Base-by-base conservation (phyloP, 2,329 filamentous ascomycete species). In the Trichoderma citrinoviride region DNA sequence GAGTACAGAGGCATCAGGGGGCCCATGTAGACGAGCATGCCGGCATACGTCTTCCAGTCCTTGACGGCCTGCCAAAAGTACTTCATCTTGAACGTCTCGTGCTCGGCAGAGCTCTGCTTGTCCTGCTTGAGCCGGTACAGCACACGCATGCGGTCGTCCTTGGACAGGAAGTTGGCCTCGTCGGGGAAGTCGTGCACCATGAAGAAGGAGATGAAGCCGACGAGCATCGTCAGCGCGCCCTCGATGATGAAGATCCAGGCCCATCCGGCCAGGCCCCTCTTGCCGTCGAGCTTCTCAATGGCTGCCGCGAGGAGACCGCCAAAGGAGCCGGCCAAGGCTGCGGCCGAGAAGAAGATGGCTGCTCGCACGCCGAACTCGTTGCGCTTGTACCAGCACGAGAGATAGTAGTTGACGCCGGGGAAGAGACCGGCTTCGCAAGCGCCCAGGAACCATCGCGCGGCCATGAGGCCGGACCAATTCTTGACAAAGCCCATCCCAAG, bases 41-140 rank as follows among this genome's bases (percentile, higher is more conserved):
- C 89, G 1, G 84, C 79, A 77, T 87, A 95, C 21, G 90, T 96
- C 80, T 96, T 96, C 89, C 91, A 96, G 73, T 96, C 92, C 65
- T 84, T 88, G 19, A 94, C 70, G 7, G 87, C 87, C 14, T 85
- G 83, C 84, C 86, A 91, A 66, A 95, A 83, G 73, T 92, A 93
- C 3, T 80, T 78, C 79, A 86, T 87, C 69, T 88, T 86, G 78
- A 93, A 95, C 12, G 87, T 81, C 73, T 96, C 92, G 68, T 90
- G 86, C 67, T 87, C 83, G 1, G 90, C 90, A n/a, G 86, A 90
- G 10, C 85, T 82, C 75, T 96, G 92, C 69, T 91, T 82, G 74
- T 96, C 92, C 5, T 80, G 75, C 55, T 84, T 84, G 10, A 96
- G 81, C 3, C 92, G 86, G 5, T 86, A 82, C n/a, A 92, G 78